phyloP scores from a whole-genome alignment of 2,329 filamentous ascomycete species.

The Cladosporium halotolerans region DNA sequence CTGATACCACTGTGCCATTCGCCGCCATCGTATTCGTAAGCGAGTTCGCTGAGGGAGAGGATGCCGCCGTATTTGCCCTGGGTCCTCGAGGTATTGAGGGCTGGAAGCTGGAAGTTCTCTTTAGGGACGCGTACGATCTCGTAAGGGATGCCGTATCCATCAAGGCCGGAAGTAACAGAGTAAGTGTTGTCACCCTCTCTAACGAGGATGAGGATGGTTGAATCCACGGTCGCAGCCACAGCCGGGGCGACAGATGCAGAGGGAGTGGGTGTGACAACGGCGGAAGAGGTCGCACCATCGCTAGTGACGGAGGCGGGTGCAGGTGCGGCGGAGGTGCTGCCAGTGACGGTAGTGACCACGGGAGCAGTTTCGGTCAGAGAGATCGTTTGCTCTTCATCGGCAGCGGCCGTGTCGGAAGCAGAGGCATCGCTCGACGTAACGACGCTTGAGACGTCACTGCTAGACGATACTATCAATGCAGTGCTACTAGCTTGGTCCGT shows the following conservation, averaged over 20 bases:
- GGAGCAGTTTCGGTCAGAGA: constrained; percentile 6
- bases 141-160: constrained; percentile 57
- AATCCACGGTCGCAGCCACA: constrained; percentile 1
- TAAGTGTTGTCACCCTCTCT: constrained; percentile 42
- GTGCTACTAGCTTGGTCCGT: constrained; percentile 1
- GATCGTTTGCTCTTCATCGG: background rate
- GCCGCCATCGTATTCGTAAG: constrained; percentile 45
- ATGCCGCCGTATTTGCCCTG: constrained; percentile 56
- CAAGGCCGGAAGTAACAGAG: constrained; percentile 48
- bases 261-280: background rate
- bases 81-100: constrained; percentile 44
- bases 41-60: constrained; percentile 48
- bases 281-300: constrained; percentile 1
- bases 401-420: background rate
- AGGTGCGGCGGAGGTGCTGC: constrained; percentile 5
- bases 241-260: constrained; percentile 2
- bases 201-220: constrained; percentile 7
- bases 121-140: constrained; percentile 51
- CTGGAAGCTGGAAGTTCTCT: constrained; percentile 45
- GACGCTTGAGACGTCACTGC: background rate
- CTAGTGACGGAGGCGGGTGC: constrained; percentile 6
- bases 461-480: background rate
- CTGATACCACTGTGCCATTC: constrained; percentile 50
- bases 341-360: constrained; percentile 3
- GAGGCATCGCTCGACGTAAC: background rate